A percentile compares a stretch with the other conserved stretches of the same genome.
phyloP scores from a whole-genome alignment of 2,329 filamentous ascomycete genomes.

The Dendrostoma leiphaemia region DNA sequence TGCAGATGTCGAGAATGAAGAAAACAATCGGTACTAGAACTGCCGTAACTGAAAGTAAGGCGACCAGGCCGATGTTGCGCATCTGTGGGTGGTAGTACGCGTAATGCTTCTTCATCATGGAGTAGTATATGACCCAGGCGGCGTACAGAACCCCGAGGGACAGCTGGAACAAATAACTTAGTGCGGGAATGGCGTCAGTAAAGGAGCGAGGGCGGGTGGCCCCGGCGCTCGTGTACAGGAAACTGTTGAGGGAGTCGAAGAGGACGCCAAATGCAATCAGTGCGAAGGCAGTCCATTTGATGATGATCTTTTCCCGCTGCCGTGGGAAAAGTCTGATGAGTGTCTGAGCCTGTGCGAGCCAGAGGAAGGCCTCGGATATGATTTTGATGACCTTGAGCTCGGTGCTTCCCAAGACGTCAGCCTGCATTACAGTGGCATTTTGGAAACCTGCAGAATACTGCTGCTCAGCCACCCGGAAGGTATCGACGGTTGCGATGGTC shows the following conservation, averaged over 20 bases:
- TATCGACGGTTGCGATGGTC: constrained; percentile 90
- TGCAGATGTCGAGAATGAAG: constrained; percentile 86
- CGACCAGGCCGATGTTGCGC: constrained; percentile 83
- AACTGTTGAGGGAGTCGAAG: constrained; percentile 90
- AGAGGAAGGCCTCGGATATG: constrained; percentile 93
- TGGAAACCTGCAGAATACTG: constrained; percentile 80
- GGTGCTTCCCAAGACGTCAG: constrained; percentile 76
- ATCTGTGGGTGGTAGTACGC: constrained; percentile 89
- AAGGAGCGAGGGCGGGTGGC: constrained; percentile 70
- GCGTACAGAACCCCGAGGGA: constrained; percentile 85
- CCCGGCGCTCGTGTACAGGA: constrained; percentile 54
- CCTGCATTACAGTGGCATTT: constrained; percentile 73
- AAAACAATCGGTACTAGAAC: constrained; percentile 88
- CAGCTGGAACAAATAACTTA: constrained; percentile 88
- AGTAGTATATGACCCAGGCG: constrained; percentile 91
- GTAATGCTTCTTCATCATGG: constrained; percentile 86
- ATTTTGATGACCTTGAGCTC: constrained; percentile 89
- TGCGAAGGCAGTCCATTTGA: constrained; percentile 97
- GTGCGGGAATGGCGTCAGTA: constrained; percentile 83
- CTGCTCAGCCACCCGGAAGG: constrained; percentile 76
- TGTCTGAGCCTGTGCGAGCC: constrained; percentile 96
- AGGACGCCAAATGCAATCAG: constrained; percentile 87
- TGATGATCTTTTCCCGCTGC: constrained; percentile 95
- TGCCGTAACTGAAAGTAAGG: constrained; percentile 74
- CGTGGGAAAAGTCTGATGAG: constrained; percentile 93